Evolutionary conservation across 129 eudicot genomes (phyloP), one percentile per base, ranked within the genome.

Genomic region (Tagetes erecta): DNA sequence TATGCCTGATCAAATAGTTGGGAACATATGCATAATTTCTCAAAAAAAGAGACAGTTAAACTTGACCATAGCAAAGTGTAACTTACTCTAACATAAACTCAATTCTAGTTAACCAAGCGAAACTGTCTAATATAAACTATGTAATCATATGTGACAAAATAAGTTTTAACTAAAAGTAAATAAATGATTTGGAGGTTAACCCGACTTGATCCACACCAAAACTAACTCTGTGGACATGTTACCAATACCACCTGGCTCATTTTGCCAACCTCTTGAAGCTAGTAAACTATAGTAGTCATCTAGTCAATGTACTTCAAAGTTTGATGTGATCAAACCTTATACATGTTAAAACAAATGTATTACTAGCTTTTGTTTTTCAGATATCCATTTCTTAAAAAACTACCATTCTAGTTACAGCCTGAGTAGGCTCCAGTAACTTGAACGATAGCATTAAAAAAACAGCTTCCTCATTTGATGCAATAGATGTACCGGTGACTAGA

Each of bases 401-500:
- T 3, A 20, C 27, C 53, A 12, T 27, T 30, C 39, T 44, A 27
- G 6, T 42, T 42, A 44, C 12, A 42, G 55, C 9, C 55, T 27
- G 71, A 67, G 55, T 44, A 44, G 39, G 39, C 8, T 67, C 71
- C 39, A 27, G 44, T 44, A 44, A 12, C 47, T 66, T 40, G 14
- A 56, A 56, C 6, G 34, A 56, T 14, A 5, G 27, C 62, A 12
- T 20, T 20, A 52, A 52, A 13, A n/a, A 33, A 52, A 8, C 33
- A 52, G n/a, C 14, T 53, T 2, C 41, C 41, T 42, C 44, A 42
- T 5, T 52, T 70, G 20, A 37, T 30, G 12, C 38, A 53, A 70
- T 51, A 38, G 66, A 56, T 10, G 10, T 39, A 71, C 13, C 5
- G 11, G 30, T 71, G 66, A 71, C 64, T 56, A 14, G n/a, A 69